Base-by-base conservation (phyloP, 805 yeast genomes). In the Grigorovia transvaalensis region DNA sequence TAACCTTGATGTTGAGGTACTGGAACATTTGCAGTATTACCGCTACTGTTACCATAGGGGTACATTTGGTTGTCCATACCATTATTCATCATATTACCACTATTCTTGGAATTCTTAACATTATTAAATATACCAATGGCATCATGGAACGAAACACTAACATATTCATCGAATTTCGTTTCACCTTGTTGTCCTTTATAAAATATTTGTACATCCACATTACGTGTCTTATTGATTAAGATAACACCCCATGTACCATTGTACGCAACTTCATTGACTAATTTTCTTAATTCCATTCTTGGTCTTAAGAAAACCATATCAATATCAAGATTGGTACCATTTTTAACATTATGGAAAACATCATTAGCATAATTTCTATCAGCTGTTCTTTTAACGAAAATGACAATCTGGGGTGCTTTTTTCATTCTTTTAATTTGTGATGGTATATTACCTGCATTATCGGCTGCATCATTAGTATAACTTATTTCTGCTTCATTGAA, bases 121-220 rank as follows among this genome's bases (percentile, higher is more conserved):
- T 61, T 63, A 57, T 60, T 69, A 55, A 65, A 68, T n/a, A 69
- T 60, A 19, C 68, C 61, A 13, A 83, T 76, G 0, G 90, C 90
- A 45, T 79, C 84, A 42, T 79, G 79, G 9, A 81, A 70, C 3
- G 82, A 80, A n/a, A 88, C 74, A 47, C 79, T 77, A 2, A 84
- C 75, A 61, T 88, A 89, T 62, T 89, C 96, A 60, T 88, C 96
- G 65, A 85, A 90, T 57, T 81, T 81, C 9, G 87, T 79, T 15
- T 86, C 86, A 8, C 89, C 90, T 59, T 81, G 84, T 0, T 78
- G 67, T 0, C 84, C 77, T 44, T 74, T 75, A 60, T 85, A 85
- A 64, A 85, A 90, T 1, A 85, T 77, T 65, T 84, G 90, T 13
- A 87, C 70, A 60, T 86, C 88, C 20, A 88, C 76, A 46, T 72